Evolutionary conservation across 2,329 filamentous ascomycete genomes (phyloP), one percentile per base, ranked within the genome.

Genomic region (Annulohypoxylon truncatum): DNA sequence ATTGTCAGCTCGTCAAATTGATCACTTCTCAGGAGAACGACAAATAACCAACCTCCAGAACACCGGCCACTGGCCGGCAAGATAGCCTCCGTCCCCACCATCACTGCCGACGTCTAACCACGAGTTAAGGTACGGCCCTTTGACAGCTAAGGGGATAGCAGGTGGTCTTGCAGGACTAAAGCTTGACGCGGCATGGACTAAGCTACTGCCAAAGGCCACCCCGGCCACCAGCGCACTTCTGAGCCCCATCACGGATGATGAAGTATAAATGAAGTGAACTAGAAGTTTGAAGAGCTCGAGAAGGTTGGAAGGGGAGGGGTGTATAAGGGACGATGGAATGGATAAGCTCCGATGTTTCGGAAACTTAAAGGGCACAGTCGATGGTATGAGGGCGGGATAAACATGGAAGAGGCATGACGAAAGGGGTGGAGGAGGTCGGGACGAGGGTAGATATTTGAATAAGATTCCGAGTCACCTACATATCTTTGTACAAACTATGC

Each of bases 91-190:
- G 73, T 90, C 87, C 8, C 86, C 85, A 20, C 85, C 87, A 75
- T 88, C 83, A 26, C 81, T 85, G 1, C 89, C 89, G 8, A 84
- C 88, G 61, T 85, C 79, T 42, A 90, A 82, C 90, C 90, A 93
- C 12, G 88, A 86, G 74, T 87, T 93, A 13, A 94, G 79, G 71
- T 94, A 95, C 0, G 92, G 92, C 8, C 89, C 90, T 67, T 87
- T 89, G 46, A 94, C 92, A 44, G 91, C 91, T 31, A 95, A 78
- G 10, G 92, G 92, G 26, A 92, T 82, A 1, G 90, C 85, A 13
- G 90, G 90, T 42, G 90, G 90, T 5, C 89, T 83, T 33, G 87
- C 85, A 31, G 90, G 90, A 33, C 79, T 82, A 74, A 91, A 92
- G 1, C 82, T 87, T 8, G 89, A 90, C 47, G 76, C 72, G 46